These are phyloP conservation scores for Didymella exigua DNA, from an alignment of 2,329 filamentous ascomycete genomes.

Conservation along the genomic window DNA sequence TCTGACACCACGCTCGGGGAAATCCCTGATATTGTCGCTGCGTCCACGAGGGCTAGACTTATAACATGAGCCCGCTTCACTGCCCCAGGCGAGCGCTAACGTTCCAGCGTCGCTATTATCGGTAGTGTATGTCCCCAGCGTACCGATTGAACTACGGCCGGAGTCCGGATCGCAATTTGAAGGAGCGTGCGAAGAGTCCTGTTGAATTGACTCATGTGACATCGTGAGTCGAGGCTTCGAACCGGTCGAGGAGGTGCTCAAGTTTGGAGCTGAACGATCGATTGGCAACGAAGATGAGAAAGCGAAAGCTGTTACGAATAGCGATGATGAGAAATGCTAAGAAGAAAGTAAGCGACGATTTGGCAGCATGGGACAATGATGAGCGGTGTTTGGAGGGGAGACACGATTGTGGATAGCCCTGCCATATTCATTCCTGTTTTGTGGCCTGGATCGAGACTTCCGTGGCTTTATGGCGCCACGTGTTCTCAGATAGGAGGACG, in stretches of 20 bases:
- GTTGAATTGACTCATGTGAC: background rate
- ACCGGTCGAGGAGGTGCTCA: background rate
- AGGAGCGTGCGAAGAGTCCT: background rate
- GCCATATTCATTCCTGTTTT: too few relatives aligned
- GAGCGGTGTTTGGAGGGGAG: too few relatives aligned
- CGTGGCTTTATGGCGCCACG: too few relatives aligned
- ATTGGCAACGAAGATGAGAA: background rate
- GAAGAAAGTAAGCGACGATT: too few relatives aligned
- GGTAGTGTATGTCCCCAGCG: background rate
- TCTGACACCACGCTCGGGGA: background rate
- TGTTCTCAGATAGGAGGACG: too few relatives aligned
- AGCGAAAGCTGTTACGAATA: too few relatives aligned
- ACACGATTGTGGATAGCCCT: too few relatives aligned
- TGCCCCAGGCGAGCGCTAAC: background rate
- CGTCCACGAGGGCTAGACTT: background rate
- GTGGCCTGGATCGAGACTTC: too few relatives aligned
- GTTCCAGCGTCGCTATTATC: background rate
- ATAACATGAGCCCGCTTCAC: background rate
- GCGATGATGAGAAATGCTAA: too few relatives aligned
- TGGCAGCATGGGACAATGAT: too few relatives aligned
- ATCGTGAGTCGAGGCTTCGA: background rate
- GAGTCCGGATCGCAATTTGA: background rate
- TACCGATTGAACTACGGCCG: background rate
- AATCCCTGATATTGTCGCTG: background rate
- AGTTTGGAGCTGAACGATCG: background rate